phyloP scores from a whole-genome alignment of 257 asterid genomes.

The Solanum etuberosum region DNA sequence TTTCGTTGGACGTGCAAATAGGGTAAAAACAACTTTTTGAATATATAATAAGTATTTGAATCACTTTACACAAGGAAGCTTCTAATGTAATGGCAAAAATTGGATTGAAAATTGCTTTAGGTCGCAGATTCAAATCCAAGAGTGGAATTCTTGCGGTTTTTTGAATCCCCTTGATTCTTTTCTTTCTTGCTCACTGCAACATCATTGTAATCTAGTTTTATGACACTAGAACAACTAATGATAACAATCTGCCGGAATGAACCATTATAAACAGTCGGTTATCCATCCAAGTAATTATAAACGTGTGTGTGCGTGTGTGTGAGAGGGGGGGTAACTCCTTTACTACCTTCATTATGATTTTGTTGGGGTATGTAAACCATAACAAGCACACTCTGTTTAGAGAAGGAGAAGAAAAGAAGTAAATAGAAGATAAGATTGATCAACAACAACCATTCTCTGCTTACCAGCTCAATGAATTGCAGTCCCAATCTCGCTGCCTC shows the following conservation, averaged over 20 bases:
- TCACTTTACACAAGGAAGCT: background rate
- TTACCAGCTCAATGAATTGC: constrained; percentile 92
- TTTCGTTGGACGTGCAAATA: background rate
- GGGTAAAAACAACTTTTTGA: background rate
- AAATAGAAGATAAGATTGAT: background rate
- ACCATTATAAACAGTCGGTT: background rate
- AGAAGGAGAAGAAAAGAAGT: background rate
- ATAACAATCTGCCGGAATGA: background rate
- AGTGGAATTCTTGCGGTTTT: background rate
- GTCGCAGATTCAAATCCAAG: background rate
- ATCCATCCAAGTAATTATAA: background rate
- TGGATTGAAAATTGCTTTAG: background rate
- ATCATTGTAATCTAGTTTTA: background rate
- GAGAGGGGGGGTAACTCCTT: background rate
- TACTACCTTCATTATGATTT: background rate
- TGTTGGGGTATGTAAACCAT: background rate
- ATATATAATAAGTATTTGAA: background rate
- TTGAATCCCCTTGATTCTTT: background rate
- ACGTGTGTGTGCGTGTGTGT: no score
- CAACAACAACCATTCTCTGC: background rate
- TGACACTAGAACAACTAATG: background rate
- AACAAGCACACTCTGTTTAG: background rate
- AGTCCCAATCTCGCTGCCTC: constrained; percentile 94
- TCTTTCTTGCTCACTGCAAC: background rate
- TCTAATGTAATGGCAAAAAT: background rate